Conservation (phyloP, 1,284 basidiomycete species). For the Phellinidium pouzarii region DNA sequence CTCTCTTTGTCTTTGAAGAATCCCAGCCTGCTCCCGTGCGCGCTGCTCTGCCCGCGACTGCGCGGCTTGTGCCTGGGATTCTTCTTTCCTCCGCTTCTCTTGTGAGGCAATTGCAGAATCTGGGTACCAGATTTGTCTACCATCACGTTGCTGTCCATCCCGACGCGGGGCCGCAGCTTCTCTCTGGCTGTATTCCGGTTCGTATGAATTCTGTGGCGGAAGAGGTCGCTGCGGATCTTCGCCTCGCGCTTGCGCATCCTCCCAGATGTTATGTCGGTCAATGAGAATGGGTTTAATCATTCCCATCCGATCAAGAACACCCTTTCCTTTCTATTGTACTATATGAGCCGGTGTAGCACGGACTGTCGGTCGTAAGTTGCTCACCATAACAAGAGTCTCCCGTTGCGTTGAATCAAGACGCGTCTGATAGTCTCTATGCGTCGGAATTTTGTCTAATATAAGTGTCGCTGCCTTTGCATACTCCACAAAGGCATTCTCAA, state of each 20-base stretch:
- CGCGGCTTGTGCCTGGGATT: slow-evolving; percentile 20
- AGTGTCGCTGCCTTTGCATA: slow-evolving; percentile 37
- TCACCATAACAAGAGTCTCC: slow-evolving; percentile 33
- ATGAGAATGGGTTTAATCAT: slow-evolving; percentile 21
- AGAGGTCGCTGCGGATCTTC: slow-evolving; percentile 3
- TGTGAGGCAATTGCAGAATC: slow-evolving; percentile 5
- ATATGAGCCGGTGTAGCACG: slow-evolving; percentile 3
- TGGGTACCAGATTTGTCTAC: slow-evolving; percentile 18
- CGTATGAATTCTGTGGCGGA: neutral
- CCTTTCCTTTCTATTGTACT: slow-evolving; percentile 23
- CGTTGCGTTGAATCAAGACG: slow-evolving; percentile 32
- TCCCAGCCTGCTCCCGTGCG: slow-evolving; percentile 39
- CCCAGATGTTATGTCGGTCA: slow-evolving; percentile 23
- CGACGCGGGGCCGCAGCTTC: slow-evolving; percentile 4
- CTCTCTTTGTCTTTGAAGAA: slow-evolving; percentile 41
- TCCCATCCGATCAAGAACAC: slow-evolving; percentile 22
- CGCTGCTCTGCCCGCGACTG: slow-evolving; percentile 26
- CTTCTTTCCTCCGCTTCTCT: slow-evolving; percentile 25
- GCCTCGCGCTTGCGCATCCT: slow-evolving; percentile 12
- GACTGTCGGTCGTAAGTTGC: slow-evolving; percentile 23
- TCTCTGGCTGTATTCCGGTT: neutral
- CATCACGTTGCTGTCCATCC: slow-evolving; percentile 19
- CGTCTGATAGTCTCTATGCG: slow-evolving; percentile 32
- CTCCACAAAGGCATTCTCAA: slow-evolving; percentile 31
- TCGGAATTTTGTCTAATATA: slow-evolving; percentile 37